Evolutionary conservation across 805 yeast genomes (phyloP), one percentile per base, ranked within the genome.

Genomic region (Kazachstania viticola): DNA sequence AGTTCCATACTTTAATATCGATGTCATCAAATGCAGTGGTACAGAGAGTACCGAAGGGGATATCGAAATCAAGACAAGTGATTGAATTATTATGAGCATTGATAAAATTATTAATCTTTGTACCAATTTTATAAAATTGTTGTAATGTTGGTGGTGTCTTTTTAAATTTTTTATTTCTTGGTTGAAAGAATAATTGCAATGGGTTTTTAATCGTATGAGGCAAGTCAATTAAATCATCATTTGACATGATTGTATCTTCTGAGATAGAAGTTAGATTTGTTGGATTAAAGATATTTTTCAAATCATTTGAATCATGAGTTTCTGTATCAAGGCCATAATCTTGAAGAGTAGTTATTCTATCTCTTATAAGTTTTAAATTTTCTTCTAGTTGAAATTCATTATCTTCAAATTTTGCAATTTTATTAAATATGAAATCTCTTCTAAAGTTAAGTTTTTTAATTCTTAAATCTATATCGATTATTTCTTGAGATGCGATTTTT

Each of bases 1-100:
- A 54, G 59, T 85, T 94, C 95, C 95, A 84, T 5, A 85, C 80
- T 40, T 77, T 67, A 6, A 84, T 79, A 0, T 80, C 71, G 49
- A 76, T 81, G 49, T 84, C 95, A 45, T 73, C 59, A 4, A 85
- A 71, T 4, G 46, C 54, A 0, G 94, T 83, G 14, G 87, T 71
- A 1, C 82, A 84, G 54, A 83, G 44, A 1, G 75, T 73, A 2
- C 84, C 84, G 51, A 73, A 78, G 11, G 87, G 85, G 14, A 67
- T 62, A 48, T 78, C 83, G 48, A 79, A 79, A 40, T 75, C 85
- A 35, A 79, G 49, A 21, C 73, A 62, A 2, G 71, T 67, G 17
- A 79, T 61, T 2, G 68, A 39, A 25, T 67, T 74, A 5, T 62
- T 62, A 43, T 76, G 82, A 1, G 77, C 76, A 14, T 44, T 37